These are phyloP conservation scores for Apiospora saccharicola DNA, from an alignment of 2,329 filamentous ascomycete genomes.

Conservation along the genomic window DNA sequence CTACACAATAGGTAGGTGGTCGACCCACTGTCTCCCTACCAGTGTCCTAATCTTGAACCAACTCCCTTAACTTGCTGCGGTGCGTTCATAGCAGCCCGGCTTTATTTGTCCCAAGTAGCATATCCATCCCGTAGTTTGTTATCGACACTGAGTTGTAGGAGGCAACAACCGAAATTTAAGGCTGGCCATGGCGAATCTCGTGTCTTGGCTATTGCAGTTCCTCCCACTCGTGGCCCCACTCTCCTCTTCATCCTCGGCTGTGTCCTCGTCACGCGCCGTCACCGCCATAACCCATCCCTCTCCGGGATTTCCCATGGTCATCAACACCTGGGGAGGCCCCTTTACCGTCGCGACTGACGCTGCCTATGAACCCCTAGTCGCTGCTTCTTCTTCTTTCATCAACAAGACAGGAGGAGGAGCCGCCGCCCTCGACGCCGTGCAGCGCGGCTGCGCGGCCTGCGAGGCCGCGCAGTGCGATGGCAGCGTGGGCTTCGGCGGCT, in stretches of 20 bases:
- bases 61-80: background rate
- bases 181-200: background rate
- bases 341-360: conserved; percentile 23
- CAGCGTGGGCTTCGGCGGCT: conserved; percentile 62
- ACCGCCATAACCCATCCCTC: conserved; percentile 45
- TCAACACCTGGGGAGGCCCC: conserved; percentile 23
- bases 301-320: conserved; percentile 16
- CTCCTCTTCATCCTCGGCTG: background rate
- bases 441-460: conserved; percentile 59
- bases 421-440: conserved; percentile 58
- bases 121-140: background rate
- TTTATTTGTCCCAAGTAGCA: background rate
- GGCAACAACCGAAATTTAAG: background rate
- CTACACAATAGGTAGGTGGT: no score
- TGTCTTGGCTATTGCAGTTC: conserved; percentile 2
- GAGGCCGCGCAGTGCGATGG: conserved; percentile 61
- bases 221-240: conserved; percentile 17
- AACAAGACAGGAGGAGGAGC: conserved; percentile 29
- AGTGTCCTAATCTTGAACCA: no score
- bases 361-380: background rate
- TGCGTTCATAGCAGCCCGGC: background rate
- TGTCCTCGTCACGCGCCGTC: conserved; percentile 46
- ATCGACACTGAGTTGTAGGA: background rate
- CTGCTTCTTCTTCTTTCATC: background rate
- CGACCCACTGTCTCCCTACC: no score